Percentiles rank a stretch among this genome's conserved stretches.
phyloP scores from a whole-genome alignment of 2,329 filamentous ascomycete genomes.

The Cryphonectria nitschkei region DNA sequence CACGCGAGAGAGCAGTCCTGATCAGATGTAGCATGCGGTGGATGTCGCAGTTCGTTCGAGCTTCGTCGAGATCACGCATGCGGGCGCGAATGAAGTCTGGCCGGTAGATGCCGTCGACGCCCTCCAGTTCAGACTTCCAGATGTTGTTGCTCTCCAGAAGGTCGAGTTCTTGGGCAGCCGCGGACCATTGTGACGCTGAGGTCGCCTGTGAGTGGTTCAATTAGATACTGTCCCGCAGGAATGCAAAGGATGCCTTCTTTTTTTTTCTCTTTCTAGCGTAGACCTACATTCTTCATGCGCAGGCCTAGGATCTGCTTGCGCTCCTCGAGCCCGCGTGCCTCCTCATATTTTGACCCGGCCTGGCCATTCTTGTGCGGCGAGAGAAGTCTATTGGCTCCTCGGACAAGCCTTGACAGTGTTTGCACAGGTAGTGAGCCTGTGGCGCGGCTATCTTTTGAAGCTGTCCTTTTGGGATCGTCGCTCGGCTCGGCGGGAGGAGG shows the following conservation, averaged over 20 bases:
- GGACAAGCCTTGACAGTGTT: conserved; percentile 33
- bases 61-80: conserved; percentile 74
- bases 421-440: conserved; percentile 19
- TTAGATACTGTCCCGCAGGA: conserved; percentile 26
- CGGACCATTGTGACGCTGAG: conserved; percentile 72
- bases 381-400: conserved; percentile 45
- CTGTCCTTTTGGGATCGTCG: background rate
- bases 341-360: conserved; percentile 53
- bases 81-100: conserved; percentile 68
- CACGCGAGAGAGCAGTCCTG: conserved; percentile 77
- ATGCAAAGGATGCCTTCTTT: background rate
- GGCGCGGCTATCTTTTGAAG: conserved; percentile 14
- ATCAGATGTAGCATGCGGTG: conserved; percentile 79
- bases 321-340: conserved; percentile 54
- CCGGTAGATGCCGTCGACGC: conserved; percentile 67
- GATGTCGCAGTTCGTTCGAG: conserved; percentile 72
- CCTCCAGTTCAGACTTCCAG: conserved; percentile 71
- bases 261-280: background rate
- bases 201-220: conserved; percentile 56
- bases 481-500: conserved; percentile 2
- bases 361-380: conserved; percentile 58
- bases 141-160: conserved; percentile 75
- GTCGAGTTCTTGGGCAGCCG: conserved; percentile 77
- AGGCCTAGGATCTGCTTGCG: conserved; percentile 65
- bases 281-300: conserved; percentile 67